These are phyloP conservation scores for Pochonia chlamydosporia DNA, from an alignment of 2,329 filamentous ascomycete species.

Conservation along the genomic window DNA sequence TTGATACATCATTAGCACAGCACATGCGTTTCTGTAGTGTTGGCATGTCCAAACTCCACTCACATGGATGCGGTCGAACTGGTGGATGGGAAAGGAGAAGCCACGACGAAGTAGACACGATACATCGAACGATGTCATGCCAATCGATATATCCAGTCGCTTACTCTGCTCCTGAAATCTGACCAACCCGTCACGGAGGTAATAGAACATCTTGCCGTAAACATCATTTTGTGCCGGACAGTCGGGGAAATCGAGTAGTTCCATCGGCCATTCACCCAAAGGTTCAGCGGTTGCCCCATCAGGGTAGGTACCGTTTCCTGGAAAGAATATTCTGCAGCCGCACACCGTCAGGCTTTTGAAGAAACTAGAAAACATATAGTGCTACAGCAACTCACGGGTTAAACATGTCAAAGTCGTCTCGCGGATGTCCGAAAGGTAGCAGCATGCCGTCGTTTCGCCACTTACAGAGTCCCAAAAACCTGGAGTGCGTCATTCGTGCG, in stretches of 20 bases:
- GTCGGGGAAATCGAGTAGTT: conserved; percentile 13
- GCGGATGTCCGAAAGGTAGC: conserved; percentile 16
- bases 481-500: conserved; percentile 13
- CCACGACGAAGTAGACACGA: background rate
- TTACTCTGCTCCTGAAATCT: conserved; percentile 13
- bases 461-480: conserved; percentile 10
- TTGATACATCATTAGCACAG: too few species aligned
- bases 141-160: background rate
- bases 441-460: conserved; percentile 19
- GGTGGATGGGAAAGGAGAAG: background rate
- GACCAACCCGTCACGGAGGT: conserved; percentile 15
- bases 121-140: background rate
- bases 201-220: conserved; percentile 23
- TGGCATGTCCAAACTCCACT: too few species aligned
- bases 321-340: conserved; percentile 8
- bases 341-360: background rate
- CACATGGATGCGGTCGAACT: conserved; percentile 15
- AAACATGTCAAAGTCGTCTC: conserved; percentile 5
- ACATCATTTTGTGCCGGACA: conserved; percentile 16
- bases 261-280: conserved; percentile 22
- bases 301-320: background rate
- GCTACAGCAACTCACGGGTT: conserved; percentile 18
- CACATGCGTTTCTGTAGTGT: too few species aligned
- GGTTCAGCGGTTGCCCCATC: conserved; percentile 15
- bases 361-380: background rate